These are phyloP conservation scores for Fragosphaeria purpurea DNA, from an alignment of 2,329 filamentous ascomycete species.

Conservation along the genomic window DNA sequence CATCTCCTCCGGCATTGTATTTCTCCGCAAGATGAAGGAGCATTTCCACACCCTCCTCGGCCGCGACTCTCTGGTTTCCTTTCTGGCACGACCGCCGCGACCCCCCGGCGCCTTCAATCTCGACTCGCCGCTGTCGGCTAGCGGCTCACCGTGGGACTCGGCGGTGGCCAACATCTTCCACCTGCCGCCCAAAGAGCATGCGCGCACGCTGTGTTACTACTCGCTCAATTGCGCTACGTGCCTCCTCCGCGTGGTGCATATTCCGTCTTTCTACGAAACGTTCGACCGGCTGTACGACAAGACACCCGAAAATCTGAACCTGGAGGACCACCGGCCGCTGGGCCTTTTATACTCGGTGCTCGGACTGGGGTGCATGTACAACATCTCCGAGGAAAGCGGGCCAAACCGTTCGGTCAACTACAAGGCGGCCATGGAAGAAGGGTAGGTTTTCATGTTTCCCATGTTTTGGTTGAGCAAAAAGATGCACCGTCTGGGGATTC, in stretches of 20 bases:
- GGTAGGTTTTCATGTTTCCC: slow-evolving; percentile 28
- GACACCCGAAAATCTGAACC: slow-evolving; percentile 49
- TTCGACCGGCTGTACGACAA: slow-evolving; percentile 70
- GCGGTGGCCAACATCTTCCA: slow-evolving; percentile 47
- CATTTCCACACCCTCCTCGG: slow-evolving; percentile 73
- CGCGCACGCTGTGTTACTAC: slow-evolving; percentile 43
- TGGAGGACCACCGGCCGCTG: slow-evolving; percentile 58
- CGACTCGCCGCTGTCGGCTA: slow-evolving; percentile 58
- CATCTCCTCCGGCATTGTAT: slow-evolving; percentile 82
- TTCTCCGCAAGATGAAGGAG: slow-evolving; percentile 76
- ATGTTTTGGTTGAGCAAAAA: not conserved
- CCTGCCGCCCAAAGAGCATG: slow-evolving; percentile 55
- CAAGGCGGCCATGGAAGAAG: slow-evolving; percentile 43
- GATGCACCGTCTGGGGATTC: not conserved
- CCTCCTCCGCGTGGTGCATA: slow-evolving; percentile 62
- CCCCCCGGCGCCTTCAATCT: slow-evolving; percentile 45
- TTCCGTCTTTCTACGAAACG: slow-evolving; percentile 68
- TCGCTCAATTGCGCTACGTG: slow-evolving; percentile 48
- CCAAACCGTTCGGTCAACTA: slow-evolving; percentile 35
- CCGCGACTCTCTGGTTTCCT: slow-evolving; percentile 48
- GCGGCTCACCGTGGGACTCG: slow-evolving; percentile 54
- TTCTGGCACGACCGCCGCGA: slow-evolving; percentile 42
- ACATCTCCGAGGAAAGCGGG: slow-evolving; percentile 43
- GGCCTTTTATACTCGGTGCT: slow-evolving; percentile 61
- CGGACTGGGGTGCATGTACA: slow-evolving; percentile 64